Evolutionary conservation across 2,329 filamentous ascomycete genomes (phyloP), one percentile per base, ranked within the genome.

Genomic region (Phialophora verrucosa): DNA sequence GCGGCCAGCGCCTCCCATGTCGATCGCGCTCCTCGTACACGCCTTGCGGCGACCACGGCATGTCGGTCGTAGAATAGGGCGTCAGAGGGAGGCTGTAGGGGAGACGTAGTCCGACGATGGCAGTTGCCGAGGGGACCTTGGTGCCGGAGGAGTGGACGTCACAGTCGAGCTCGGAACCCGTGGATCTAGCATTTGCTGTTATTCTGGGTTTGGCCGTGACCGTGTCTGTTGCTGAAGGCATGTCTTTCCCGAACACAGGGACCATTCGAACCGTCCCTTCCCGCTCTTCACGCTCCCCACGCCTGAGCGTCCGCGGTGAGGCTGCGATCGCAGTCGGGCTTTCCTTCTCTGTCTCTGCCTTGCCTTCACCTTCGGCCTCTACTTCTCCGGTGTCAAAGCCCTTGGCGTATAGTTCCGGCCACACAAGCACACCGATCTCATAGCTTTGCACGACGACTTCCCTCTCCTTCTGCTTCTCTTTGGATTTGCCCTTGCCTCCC

Each of bases 371-470:
- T 17, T 20, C 55, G 12, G 25, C 29, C 29, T 14, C n/a, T 38
- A 7, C 14, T n/a, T 20, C 54, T 29, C 62, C 65, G 25, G 53
- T 47, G 20, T 65, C 70, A 64, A 27, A 74, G 70, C 29, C 82
- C 77, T 8, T 78, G 77, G 32, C 85, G 55, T 82, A 84, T 29
- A 88, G 72, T 23, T 75, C 86, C 0, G 93, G 92, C 91, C 92
- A 96, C 0, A 96, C 84, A 55, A 96, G 75, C 1, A 97, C 91
- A 0, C 93, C 93, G 35, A 92, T 85, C 76, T 97, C 93, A 81
- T 90, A 97, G 32, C 91, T 95, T 65, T 90, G 88, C 31, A 96
- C 87, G 42, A 89, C 84, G 32, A 92, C 80, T 72, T 91, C 85
- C 27, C 62, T 60, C 0, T 68, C 69, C 0, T 86, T 67, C n/a